These are phyloP conservation scores for Mollisiaceae sp. DNA, from an alignment of 2,329 filamentous ascomycete species.

Conservation along the genomic window DNA sequence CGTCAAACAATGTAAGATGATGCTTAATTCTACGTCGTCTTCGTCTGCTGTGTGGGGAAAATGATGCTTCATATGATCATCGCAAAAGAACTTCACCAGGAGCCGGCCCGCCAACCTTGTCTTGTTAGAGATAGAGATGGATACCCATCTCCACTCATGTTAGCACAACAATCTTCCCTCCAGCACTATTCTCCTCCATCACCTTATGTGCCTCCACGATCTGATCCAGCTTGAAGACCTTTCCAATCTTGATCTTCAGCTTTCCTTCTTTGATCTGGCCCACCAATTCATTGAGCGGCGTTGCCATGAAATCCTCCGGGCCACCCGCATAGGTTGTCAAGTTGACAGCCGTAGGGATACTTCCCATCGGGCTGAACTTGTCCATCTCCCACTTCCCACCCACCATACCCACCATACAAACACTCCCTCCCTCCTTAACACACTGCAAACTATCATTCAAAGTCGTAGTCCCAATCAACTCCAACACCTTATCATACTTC, in stretches of 20 bases:
- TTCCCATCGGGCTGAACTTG: conserved; percentile 49
- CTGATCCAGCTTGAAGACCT: conserved; percentile 49
- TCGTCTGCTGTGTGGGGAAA: neutral
- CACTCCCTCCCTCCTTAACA: conserved; percentile 46
- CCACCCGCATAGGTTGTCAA: conserved; percentile 50
- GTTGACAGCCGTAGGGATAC: conserved; percentile 47
- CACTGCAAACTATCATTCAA: conserved; percentile 51
- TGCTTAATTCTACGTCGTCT: neutral
- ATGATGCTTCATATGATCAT: neutral
- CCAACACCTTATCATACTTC: conserved; percentile 52
- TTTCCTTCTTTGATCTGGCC: conserved; percentile 46
- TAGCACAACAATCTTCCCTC: conserved; percentile 51
- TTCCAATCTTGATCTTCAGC: conserved; percentile 49
- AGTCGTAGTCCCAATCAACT: conserved; percentile 51
- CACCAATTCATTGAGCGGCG: conserved; percentile 48
- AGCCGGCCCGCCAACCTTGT: neutral
- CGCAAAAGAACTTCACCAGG: neutral
- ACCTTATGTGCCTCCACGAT: conserved; percentile 51
- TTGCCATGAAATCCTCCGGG: conserved; percentile 47
- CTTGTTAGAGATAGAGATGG: neutral
- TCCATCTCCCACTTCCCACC: conserved; percentile 48
- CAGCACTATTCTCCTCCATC: conserved; percentile 51
- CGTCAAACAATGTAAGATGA: neutral
- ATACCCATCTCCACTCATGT: conserved; percentile 27
- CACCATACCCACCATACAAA: conserved; percentile 53